These are phyloP conservation scores for Glomus cerebriforme DNA, from an alignment of 192 early-diverging fungal genomes.

Conservation along the genomic window DNA sequence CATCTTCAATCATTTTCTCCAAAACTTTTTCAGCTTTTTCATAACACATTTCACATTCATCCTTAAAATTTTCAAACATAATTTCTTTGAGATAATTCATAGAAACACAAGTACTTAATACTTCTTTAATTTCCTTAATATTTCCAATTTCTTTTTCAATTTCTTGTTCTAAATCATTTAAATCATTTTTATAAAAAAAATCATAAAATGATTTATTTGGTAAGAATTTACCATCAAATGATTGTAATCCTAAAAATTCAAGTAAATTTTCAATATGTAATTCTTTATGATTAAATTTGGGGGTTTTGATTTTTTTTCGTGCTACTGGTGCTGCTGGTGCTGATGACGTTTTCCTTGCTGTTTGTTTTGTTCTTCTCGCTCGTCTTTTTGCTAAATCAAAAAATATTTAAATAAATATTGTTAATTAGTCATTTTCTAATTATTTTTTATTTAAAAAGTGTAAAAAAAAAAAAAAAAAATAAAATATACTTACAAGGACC, in stretches of 20 bases:
- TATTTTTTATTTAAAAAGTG: no score
- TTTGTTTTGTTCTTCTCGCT: no score
- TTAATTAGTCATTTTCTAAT: no score
- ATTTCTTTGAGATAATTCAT: neutral
- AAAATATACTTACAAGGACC: no score
- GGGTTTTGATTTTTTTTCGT: no score
- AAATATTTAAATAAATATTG: no score
- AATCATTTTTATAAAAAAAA: neutral
- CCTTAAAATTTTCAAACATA: slow-evolving; percentile 1
- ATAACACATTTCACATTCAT: slow-evolving; percentile 22
- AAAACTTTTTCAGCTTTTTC: slow-evolving; percentile 14
- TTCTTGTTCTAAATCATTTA: neutral
- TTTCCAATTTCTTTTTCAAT: no score
- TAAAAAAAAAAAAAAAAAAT: no score
- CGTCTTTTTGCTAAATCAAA: no score
- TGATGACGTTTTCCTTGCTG: no score
- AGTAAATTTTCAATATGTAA: neutral
- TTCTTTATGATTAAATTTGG: neutral
- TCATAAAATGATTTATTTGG: neutral
- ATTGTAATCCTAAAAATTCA: slow-evolving; percentile 10
- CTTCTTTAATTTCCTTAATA: neutral
- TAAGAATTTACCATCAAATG: slow-evolving; percentile 16
- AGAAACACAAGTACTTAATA: neutral
- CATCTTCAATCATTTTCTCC: neutral
- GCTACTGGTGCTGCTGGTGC: no score